Evolutionary conservation across 2,329 filamentous ascomycete species (phyloP).

Genomic region (Sporothrix curviconia): DNA sequence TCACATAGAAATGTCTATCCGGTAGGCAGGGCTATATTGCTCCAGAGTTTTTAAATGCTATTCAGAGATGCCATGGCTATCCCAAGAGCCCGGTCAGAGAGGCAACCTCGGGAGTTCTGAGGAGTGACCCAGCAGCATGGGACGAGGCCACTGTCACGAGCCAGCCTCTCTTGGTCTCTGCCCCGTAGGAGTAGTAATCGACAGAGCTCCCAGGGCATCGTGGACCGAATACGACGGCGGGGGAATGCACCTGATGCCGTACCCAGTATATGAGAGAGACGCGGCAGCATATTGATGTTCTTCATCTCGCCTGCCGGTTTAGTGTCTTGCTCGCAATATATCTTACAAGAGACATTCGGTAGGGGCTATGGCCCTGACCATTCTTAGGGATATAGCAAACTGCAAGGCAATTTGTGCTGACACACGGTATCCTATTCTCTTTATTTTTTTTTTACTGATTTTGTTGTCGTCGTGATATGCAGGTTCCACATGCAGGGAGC

Average conservation of each 20-base stretch:
- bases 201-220: not conserved
- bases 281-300: not conserved
- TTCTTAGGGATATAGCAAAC: too few species aligned
- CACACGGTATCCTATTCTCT: not conserved
- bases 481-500: not conserved
- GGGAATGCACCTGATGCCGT: not conserved
- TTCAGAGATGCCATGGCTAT: too few species aligned
- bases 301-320: not conserved
- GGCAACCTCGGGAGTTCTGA: not conserved
- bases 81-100: too few species aligned
- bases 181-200: not conserved
- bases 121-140: not conserved
- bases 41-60: too few species aligned
- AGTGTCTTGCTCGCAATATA: not conserved
- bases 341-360: not conserved
- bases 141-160: not conserved
- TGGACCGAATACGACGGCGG: not conserved
- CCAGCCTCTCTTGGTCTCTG: too few species aligned
- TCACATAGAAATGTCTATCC: too few species aligned
- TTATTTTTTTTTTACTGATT: too few species aligned
- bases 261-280: not conserved
- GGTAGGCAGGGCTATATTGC: too few species aligned
- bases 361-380: not conserved
- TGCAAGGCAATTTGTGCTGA: not conserved
- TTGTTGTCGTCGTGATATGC: not conserved